Evolutionary conservation across 371 early-diverging fungal genomes (phyloP).

Genomic region (Apophysomyces trapeziformis): DNA sequence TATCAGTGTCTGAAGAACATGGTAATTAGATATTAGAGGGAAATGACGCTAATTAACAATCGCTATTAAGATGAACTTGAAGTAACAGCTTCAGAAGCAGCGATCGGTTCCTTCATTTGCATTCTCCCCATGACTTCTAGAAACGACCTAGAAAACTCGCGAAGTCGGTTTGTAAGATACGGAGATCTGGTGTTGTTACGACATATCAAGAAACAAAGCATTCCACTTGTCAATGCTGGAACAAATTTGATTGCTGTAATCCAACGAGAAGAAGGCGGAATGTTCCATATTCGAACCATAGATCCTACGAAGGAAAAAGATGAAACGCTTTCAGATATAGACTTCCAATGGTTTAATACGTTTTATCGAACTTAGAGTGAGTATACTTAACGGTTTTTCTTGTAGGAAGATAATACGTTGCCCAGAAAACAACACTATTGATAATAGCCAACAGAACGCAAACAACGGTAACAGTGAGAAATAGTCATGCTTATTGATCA

Average conservation of each 20-base stretch:
- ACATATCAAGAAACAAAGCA: neutral
- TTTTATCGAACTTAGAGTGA: too few species aligned
- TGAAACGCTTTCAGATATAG: too few species aligned
- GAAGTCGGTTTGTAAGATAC: neutral
- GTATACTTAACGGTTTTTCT: neutral
- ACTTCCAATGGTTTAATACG: too few species aligned
- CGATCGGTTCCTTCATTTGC: too few species aligned
- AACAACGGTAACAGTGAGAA: neutral
- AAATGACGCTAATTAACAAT: too few species aligned
- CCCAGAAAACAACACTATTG: neutral
- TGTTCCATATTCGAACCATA: too few species aligned
- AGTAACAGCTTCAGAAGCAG: too few species aligned
- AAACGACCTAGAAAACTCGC: neutral
- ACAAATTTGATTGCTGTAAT: neutral
- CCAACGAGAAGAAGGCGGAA: neutral
- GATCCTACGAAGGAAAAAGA: too few species aligned
- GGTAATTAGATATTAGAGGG: neutral
- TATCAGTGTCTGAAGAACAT: neutral
- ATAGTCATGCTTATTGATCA: neutral
- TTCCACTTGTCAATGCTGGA: neutral
- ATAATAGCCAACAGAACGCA: neutral
- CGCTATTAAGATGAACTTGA: too few species aligned
- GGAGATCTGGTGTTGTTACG: neutral
- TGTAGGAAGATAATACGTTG: neutral
- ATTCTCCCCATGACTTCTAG: neutral